Evolutionary conservation across 1,139 yeast genomes (phyloP).

Genomic region (Meyerozyma athensensis): DNA sequence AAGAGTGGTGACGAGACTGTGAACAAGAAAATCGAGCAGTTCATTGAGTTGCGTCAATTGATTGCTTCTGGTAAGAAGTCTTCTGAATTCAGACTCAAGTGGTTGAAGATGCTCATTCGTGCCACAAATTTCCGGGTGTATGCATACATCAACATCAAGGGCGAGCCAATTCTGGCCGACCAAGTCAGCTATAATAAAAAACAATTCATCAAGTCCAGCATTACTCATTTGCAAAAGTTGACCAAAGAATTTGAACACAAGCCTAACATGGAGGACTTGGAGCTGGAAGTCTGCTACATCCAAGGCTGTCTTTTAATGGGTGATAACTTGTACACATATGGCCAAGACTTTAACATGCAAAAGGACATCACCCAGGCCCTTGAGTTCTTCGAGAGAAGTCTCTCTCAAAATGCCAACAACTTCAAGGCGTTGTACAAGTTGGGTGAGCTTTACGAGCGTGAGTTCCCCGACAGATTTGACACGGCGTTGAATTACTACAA

Average conservation of each 20-base stretch:
- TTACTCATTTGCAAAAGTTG: slow-evolving; percentile 36
- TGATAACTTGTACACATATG: slow-evolving; percentile 26
- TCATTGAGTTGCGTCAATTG: slow-evolving; percentile 28
- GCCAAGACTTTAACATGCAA: slow-evolving; percentile 36
- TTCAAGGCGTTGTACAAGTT: slow-evolving; percentile 34
- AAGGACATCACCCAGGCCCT: slow-evolving; percentile 29
- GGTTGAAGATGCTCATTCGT: slow-evolving; percentile 42
- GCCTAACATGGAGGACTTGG: slow-evolving; percentile 40
- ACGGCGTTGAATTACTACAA: slow-evolving; percentile 34
- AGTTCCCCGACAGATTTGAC: slow-evolving; percentile 25
- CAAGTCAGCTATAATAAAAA: slow-evolving; percentile 30
- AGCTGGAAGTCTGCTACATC: slow-evolving; percentile 27
- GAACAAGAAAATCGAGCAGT: slow-evolving; percentile 31
- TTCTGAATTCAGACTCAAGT: slow-evolving; percentile 37
- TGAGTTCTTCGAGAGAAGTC: slow-evolving; percentile 29
- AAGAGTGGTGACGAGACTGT: slow-evolving; percentile 21
- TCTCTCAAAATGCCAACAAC: slow-evolving; percentile 30
- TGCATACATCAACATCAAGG: slow-evolving; percentile 41
- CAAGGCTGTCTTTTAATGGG: slow-evolving; percentile 39
- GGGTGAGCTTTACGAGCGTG: slow-evolving; percentile 40
- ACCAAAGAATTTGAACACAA: slow-evolving; percentile 28
- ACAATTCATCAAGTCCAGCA: slow-evolving; percentile 36
- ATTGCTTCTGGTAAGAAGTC: slow-evolving; percentile 45
- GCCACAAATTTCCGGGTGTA: slow-evolving; percentile 40
- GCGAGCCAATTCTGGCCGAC: slow-evolving; percentile 33